phyloP scores from a whole-genome alignment of 225 moss, liverwort and hornwort species.

The Rhytidiadelphus loreus region DNA sequence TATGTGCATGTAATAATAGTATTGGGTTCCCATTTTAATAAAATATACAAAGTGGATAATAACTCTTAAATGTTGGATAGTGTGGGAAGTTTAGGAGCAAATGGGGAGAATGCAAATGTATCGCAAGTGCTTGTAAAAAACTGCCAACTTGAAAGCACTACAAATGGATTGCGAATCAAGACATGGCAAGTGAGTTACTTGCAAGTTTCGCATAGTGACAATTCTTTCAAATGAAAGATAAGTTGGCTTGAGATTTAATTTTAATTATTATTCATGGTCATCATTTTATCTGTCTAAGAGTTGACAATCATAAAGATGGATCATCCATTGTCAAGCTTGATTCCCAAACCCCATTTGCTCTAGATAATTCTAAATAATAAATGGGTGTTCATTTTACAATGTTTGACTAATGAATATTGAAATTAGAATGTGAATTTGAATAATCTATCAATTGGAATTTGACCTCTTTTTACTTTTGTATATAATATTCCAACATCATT shows the following conservation, averaged over 20 bases:
- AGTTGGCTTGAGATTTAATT: neutral
- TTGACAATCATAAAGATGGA: neutral
- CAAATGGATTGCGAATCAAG: conserved; percentile 29
- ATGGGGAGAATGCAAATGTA: conserved; percentile 6
- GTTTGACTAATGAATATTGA: neutral
- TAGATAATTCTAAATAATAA: neutral
- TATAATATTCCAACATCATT: neutral
- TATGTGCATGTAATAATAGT: too few relatives aligned
- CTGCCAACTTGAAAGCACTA: conserved; percentile 24
- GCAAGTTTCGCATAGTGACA: too few relatives aligned
- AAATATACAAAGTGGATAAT: too few relatives aligned
- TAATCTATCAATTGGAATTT: neutral
- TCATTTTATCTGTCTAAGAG: too few relatives aligned
- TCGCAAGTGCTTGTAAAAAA: conserved; percentile 26
- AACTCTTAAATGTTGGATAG: neutral
- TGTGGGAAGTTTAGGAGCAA: conserved; percentile 24
- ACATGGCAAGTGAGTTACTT: conserved; percentile 22
- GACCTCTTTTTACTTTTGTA: too few relatives aligned
- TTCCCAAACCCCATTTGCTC: neutral
- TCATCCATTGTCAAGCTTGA: neutral
- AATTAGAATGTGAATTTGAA: neutral
- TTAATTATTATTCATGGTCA: fast-evolving
- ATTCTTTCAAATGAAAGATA: neutral
- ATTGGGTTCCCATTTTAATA: fast-evolving
- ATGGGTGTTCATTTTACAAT: too few relatives aligned